These are phyloP conservation scores for Ilex paraguariensis DNA, from an alignment of 305 asterid species.

Conservation along the genomic window DNA sequence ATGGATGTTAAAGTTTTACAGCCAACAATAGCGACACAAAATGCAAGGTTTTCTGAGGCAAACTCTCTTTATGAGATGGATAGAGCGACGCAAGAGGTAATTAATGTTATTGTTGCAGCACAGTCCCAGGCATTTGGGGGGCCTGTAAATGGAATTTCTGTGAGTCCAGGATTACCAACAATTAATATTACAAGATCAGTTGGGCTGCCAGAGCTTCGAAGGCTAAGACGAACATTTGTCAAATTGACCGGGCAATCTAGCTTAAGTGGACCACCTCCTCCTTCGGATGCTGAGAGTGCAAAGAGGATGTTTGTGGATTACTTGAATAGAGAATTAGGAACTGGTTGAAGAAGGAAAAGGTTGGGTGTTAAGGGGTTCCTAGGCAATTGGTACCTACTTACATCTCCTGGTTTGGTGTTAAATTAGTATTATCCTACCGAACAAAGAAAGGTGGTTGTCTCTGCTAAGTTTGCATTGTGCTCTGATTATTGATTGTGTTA, in stretches of 20 bases:
- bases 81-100: slow-evolving; percentile 84
- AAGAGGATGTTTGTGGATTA: slow-evolving; percentile 96
- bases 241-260: slow-evolving; percentile 87
- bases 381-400: background rate
- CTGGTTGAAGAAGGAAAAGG: slow-evolving; percentile 18
- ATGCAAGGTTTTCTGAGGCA: slow-evolving; percentile 53
- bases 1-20: slow-evolving; percentile 76
- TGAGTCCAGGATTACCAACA: slow-evolving; percentile 66
- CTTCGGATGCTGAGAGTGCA: slow-evolving; percentile 78
- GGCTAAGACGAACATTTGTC: slow-evolving; percentile 75
- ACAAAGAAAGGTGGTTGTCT: no score
- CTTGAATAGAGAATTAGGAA: slow-evolving; percentile 72
- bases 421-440: no score
- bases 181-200: slow-evolving; percentile 62
- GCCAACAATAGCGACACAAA: slow-evolving; percentile 92
- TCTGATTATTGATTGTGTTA: no score
- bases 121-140: slow-evolving; percentile 78
- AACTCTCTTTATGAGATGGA: slow-evolving; percentile 88
- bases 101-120: slow-evolving; percentile 68
- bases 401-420: no score
- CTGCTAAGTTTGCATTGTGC: no score
- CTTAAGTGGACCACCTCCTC: slow-evolving; percentile 92
- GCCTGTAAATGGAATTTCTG: slow-evolving; percentile 47
- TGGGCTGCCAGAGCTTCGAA: slow-evolving; percentile 83
- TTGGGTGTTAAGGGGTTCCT: background rate